These are phyloP conservation scores for Vicia villosa DNA, from an alignment of 306 rosid species.

Conservation along the genomic window DNA sequence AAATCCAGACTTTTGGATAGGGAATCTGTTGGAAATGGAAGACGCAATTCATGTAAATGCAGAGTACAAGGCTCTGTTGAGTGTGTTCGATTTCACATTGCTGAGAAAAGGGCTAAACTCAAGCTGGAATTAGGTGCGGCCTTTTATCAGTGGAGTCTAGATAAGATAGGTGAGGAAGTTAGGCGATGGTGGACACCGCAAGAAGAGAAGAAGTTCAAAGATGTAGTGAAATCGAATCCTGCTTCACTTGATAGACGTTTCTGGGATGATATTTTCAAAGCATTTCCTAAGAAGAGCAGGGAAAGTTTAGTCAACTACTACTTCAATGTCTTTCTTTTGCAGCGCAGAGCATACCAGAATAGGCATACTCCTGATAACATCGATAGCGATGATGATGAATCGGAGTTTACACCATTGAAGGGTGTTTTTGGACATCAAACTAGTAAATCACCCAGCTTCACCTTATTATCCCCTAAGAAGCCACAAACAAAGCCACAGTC, in stretches of 20 bases:
- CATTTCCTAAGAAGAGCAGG: slow-evolving; percentile 73
- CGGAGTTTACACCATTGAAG: slow-evolving; percentile 49
- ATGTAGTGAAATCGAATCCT: slow-evolving; percentile 60
- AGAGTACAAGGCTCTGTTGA: slow-evolving; percentile 60
- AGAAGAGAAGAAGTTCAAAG: slow-evolving; percentile 66
- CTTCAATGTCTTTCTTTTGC: slow-evolving; percentile 86
- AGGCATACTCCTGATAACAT: slow-evolving; percentile 68
- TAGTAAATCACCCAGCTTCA: slow-evolving; percentile 40
- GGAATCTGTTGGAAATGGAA: slow-evolving; percentile 77
- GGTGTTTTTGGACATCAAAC: slow-evolving; percentile 51
- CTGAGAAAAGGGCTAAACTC: slow-evolving; percentile 63
- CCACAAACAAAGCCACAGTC: slow-evolving; percentile 35
- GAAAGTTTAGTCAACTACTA: slow-evolving; percentile 81
- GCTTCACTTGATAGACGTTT: slow-evolving; percentile 50
- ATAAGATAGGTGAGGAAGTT: slow-evolving; percentile 76
- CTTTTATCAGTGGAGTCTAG: slow-evolving; percentile 69
- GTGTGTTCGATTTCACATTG: slow-evolving; percentile 67
- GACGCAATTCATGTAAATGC: slow-evolving; percentile 75
- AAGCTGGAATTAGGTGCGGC: slow-evolving; percentile 74
- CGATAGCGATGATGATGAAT: slow-evolving; percentile 86
- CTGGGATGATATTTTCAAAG: slow-evolving; percentile 56
- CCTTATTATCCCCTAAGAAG: slow-evolving; percentile 53
- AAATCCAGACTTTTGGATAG: slow-evolving; percentile 56
- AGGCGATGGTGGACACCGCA: slow-evolving; percentile 59
- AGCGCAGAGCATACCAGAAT: slow-evolving; percentile 79